Evolutionary conservation across 2,329 filamentous ascomycete species (phyloP).

Genomic region (Colletotrichum limetticola): DNA sequence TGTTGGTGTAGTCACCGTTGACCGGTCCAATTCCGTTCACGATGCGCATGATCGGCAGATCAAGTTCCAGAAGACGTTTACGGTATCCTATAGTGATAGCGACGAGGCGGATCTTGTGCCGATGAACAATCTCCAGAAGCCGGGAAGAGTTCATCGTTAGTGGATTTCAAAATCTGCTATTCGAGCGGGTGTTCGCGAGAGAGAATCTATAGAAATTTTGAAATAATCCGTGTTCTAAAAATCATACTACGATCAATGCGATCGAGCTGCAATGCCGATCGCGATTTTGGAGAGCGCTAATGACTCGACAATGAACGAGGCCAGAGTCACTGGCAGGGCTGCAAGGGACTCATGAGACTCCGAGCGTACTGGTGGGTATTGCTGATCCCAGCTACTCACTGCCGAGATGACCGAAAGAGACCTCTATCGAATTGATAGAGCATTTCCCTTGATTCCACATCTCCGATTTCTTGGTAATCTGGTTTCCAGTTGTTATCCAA

Average conservation of each 20-base stretch:
- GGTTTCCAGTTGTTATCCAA: too few species aligned
- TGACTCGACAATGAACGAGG: too few species aligned
- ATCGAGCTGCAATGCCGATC: too few species aligned
- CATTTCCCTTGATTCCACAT: too few species aligned
- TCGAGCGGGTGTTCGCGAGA: background rate
- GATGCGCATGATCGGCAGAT: slow-evolving; percentile 37
- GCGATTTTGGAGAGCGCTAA: too few species aligned
- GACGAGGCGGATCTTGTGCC: slow-evolving; percentile 47
- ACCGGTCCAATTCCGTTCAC: background rate
- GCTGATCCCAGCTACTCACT: too few species aligned
- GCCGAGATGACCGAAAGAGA: too few species aligned
- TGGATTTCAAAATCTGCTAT: background rate
- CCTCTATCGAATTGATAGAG: too few species aligned
- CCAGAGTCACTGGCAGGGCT: too few species aligned
- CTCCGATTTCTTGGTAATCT: too few species aligned
- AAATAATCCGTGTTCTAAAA: background rate
- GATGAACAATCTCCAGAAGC: slow-evolving; percentile 39
- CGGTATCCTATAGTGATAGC: slow-evolving; percentile 44
- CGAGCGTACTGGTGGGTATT: too few species aligned
- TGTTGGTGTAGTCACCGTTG: slow-evolving; percentile 13
- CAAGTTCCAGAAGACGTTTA: slow-evolving; percentile 46
- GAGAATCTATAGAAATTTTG: background rate
- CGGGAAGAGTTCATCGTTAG: background rate
- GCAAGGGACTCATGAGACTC: too few species aligned
- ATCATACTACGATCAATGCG: background rate